Evolutionary conservation across 768 basidiomycete genomes (phyloP).

Genomic region (Auricularia heimuer): DNA sequence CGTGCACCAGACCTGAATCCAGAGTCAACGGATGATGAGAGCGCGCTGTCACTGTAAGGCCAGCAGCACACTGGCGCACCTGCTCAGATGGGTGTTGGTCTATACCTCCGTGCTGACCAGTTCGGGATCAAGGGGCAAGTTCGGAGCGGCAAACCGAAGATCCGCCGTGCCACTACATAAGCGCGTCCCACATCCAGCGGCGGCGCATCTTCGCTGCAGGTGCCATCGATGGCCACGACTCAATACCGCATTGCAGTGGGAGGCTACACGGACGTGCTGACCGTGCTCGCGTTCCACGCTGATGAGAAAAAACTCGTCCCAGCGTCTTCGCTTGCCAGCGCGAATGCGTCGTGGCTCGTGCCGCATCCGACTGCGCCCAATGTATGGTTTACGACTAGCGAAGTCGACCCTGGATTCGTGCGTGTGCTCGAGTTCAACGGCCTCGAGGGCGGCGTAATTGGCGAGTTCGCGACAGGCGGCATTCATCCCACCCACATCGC

Average conservation of each 20-base stretch:
- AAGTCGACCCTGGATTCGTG: constrained; percentile 55
- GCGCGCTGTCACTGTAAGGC: too few species aligned
- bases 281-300: constrained; percentile 55
- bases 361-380: constrained; percentile 45
- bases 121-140: too few species aligned
- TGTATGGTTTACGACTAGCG: constrained; percentile 57
- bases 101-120: too few species aligned
- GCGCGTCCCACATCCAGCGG: too few species aligned
- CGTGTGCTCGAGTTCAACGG: constrained; percentile 46
- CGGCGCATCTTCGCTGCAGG: too few species aligned
- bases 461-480: constrained; percentile 43
- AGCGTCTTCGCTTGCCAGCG: constrained; percentile 37
- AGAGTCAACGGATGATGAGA: too few species aligned
- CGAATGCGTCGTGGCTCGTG: constrained; percentile 70
- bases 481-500: constrained; percentile 55
- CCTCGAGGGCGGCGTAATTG: constrained; percentile 42
- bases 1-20: too few species aligned
- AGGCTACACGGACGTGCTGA: constrained; percentile 39
- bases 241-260: neutral
- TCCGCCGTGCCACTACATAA: too few species aligned
- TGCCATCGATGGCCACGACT: too few species aligned
- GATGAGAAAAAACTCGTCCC: constrained; percentile 34
- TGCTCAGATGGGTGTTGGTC: too few species aligned
- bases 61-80: too few species aligned
- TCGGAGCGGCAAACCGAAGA: too few species aligned